Evolutionary conservation across 1,284 basidiomycete genomes (phyloP), one percentile per base, ranked within the genome.

Genomic region (Ganoderma leucocontextum): DNA sequence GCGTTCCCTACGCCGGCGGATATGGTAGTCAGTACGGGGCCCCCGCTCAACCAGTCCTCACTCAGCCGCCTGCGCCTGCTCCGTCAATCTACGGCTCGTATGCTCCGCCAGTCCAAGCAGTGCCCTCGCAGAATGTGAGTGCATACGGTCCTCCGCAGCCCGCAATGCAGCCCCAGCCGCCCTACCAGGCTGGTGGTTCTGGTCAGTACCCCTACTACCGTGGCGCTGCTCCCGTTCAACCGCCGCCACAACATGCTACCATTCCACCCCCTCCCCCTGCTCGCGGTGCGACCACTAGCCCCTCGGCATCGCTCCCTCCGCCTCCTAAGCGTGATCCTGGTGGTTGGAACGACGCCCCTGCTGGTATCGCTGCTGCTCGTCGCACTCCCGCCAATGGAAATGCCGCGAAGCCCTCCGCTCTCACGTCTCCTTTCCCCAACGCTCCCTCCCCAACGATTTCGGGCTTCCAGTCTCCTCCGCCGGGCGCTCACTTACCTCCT

Each of bases 341-440:
- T 12, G 95, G 95, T 0, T 99, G 96, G 96, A 99, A 99, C 77
- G 97, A 99, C 76, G 89, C 94, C 0, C 95, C 95, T 2, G 80
- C 82, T 4, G 74, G 87, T 9, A 75, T 86, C 17, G 72, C 82
- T 8, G 78, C 83, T 15, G 58, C 58, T 6, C 82, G 85, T 62
- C 89, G 90, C 63, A 86, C 86, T 1, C 85, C 90, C 1, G 84
- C 84, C 47, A 82, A 87, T 1, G 76, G 85, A 9, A 83, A 79
- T 63, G 73, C 81, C 33, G 80, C 79, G 57, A 93, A 93, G 75
- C 89, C 87, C 0, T 82, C 84, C 4, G 87, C 94, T 1, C 97
- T 98, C 79, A 91, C 91, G 17, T 89, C 94, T 35, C 96, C 96
- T 0, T 98, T 98, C 90, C 94, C 95, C 9, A 95, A 94, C 73